Conservation (phyloP, 2,329 filamentous ascomycete genomes). For the Biscogniauxia sp. region DNA sequence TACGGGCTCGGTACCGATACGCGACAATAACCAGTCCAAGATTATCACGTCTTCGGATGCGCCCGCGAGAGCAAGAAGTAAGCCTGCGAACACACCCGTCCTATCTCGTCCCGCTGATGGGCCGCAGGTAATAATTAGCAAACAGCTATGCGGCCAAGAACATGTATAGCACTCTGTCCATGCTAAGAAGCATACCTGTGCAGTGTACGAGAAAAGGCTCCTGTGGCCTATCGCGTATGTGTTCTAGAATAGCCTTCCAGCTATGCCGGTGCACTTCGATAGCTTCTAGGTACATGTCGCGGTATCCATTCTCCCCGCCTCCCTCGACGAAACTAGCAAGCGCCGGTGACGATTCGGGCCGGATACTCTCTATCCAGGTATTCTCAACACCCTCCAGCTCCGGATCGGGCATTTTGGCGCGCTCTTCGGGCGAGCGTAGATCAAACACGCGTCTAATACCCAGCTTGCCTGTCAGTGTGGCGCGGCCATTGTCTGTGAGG, state of each 20-base stretch:
- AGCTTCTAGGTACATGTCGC: slow-evolving; percentile 47
- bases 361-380: slow-evolving; percentile 40
- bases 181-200: slow-evolving; percentile 40
- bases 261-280: slow-evolving; percentile 41
- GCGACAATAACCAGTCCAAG: slow-evolving; percentile 53
- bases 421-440: slow-evolving; percentile 46
- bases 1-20: slow-evolving; percentile 51
- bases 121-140: neutral
- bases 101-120: slow-evolving; percentile 51
- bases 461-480: slow-evolving; percentile 37
- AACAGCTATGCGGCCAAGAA: neutral
- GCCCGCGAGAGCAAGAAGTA: slow-evolving; percentile 51
- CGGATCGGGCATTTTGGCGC: slow-evolving; percentile 42
- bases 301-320: slow-evolving; percentile 43
- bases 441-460: slow-evolving; percentile 49
- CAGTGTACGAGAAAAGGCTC: slow-evolving; percentile 54
- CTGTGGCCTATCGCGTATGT: slow-evolving; percentile 43
- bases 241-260: slow-evolving; percentile 45
- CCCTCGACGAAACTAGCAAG: slow-evolving; percentile 44
- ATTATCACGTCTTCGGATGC: slow-evolving; percentile 40
- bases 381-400: slow-evolving; percentile 43
- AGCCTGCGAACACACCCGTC: slow-evolving; percentile 49
- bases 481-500: slow-evolving; percentile 35
- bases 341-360: slow-evolving; percentile 36
- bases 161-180: too few relatives aligned